Conservation (phyloP, 1,284 basidiomycete genomes). For the Microbotryum intermedium region DNA sequence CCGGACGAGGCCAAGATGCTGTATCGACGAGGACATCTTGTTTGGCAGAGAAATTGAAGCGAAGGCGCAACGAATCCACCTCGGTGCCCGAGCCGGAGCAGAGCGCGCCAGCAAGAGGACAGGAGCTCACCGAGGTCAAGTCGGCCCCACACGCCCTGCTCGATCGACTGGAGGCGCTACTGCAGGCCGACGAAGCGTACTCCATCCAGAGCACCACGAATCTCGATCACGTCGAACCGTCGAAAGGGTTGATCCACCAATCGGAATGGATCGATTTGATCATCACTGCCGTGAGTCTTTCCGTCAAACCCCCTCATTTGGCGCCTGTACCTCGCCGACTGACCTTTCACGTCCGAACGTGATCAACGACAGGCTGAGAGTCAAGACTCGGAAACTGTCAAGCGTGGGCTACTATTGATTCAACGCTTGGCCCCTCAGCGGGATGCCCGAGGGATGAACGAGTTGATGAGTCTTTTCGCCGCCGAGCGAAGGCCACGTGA, state of each 20-base stretch:
- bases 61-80: not conserved
- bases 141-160: conserved; percentile 1
- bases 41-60: conserved; percentile 4
- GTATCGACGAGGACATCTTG: not conserved
- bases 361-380: conserved; percentile 37
- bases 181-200: no score
- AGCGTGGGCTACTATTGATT: conserved; percentile 37
- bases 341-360: not conserved
- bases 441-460: conserved; percentile 35
- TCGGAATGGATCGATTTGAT: conserved; percentile 51
- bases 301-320: not conserved
- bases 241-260: conserved; percentile 42
- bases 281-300: conserved; percentile 37
- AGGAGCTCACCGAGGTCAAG: not conserved
- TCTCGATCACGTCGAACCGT: not conserved
- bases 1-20: not conserved
- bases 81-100: not conserved
- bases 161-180: not conserved
- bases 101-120: not conserved
- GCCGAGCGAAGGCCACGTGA: conserved; percentile 44
- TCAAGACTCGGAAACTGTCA: conserved; percentile 39
- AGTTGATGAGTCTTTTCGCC: conserved; percentile 49
- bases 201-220: not conserved
- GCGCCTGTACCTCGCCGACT: not conserved
- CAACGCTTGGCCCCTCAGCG: conserved; percentile 42